Conservation (phyloP, 108 stramenopile genomes). For the Cyclostephanos invisitatus region DNA sequence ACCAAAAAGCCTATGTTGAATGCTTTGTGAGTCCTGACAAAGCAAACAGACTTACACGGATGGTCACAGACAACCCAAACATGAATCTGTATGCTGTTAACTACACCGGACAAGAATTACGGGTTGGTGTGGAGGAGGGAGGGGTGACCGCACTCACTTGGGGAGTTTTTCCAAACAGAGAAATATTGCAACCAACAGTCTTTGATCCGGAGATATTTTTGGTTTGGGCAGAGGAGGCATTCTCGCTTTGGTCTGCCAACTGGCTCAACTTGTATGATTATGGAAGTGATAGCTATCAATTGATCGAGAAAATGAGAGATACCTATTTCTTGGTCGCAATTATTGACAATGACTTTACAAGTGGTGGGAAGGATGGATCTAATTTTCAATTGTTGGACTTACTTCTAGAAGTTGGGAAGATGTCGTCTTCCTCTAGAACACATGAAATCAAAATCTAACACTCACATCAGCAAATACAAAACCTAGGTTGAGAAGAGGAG, state of each 20-base stretch:
- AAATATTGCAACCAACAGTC: conserved; percentile 97
- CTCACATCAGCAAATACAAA: not conserved
- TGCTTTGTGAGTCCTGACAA: conserved; percentile 89
- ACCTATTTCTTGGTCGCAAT: conserved; percentile 93
- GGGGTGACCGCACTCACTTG: conserved; percentile 91
- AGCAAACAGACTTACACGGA: conserved; percentile 61
- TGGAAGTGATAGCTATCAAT: conserved; percentile 74
- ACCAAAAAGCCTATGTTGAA: conserved; percentile 98
- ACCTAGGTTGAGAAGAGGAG: not conserved
- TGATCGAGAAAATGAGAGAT: conserved; percentile 89
- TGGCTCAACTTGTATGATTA: conserved; percentile 95
- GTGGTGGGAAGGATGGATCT: conserved; percentile 25
- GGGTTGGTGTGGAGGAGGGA: conserved; percentile 60
- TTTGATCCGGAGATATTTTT: conserved; percentile 93
- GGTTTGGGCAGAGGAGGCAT: conserved; percentile 95
- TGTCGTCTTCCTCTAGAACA: conserved; percentile 9
- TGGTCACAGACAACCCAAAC: conserved; percentile 54
- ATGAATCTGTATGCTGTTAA: conserved; percentile 88
- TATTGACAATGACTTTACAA: conserved; percentile 91
- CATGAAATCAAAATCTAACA: not conserved
- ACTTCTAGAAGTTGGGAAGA: conserved; percentile 33
- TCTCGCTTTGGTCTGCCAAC: conserved; percentile 89
- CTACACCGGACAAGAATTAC: conserved; percentile 56
- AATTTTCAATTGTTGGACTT: conserved; percentile 32
- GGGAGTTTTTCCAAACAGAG: conserved; percentile 68